Conservation (phyloP, 768 basidiomycete genomes). For the Suillus placidus region DNA sequence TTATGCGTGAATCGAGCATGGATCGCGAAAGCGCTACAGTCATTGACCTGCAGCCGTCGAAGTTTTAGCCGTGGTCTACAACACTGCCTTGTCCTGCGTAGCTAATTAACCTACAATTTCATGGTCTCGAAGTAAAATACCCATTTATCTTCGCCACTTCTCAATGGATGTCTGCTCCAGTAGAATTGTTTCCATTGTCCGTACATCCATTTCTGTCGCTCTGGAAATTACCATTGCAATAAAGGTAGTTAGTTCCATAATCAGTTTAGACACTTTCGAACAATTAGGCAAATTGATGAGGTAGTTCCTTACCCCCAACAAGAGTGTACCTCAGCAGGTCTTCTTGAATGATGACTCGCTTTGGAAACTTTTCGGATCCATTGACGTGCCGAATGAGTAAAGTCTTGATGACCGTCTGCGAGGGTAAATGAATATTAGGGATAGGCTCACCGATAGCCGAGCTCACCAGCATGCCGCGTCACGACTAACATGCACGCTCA, state of each 20-base stretch:
- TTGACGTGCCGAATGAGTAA: neutral
- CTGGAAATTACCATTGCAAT: neutral
- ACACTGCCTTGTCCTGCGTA: neutral
- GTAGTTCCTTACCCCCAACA: neutral
- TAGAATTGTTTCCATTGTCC: neutral
- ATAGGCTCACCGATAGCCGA: neutral
- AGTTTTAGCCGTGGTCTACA: neutral
- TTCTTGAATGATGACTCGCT: neutral
- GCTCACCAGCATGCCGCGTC: neutral
- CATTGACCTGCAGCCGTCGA: neutral
- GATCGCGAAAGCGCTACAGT: too few relatives aligned
- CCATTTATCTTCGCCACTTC: constrained; percentile 1
- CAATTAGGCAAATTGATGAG: neutral
- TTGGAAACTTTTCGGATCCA: neutral
- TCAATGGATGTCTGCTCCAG: neutral
- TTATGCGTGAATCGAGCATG: too few relatives aligned
- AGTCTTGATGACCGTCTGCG: neutral
- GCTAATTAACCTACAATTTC: neutral
- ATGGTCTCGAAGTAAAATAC: neutral
- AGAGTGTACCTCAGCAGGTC: neutral
- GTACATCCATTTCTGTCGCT: neutral
- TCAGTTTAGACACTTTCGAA: neutral
- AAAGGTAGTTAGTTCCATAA: neutral
- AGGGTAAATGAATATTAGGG: neutral
- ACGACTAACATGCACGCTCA: neutral